These are phyloP conservation scores for Saitozyma podzolica DNA, from an alignment of 768 basidiomycete genomes.

Conservation along the genomic window DNA sequence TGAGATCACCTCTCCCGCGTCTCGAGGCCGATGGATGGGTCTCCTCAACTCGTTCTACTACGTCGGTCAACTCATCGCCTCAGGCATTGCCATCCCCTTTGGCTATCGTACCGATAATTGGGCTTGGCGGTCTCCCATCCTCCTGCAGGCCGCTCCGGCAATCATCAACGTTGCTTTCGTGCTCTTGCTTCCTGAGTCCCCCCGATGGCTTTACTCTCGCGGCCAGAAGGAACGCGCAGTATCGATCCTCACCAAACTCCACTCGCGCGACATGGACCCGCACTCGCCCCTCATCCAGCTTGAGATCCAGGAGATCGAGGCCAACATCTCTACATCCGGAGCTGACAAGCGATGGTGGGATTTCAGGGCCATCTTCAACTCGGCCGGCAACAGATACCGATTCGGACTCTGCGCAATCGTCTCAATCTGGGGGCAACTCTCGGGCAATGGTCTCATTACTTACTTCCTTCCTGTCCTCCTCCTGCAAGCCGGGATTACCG, in stretches of 20 bases:
- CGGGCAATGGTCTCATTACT: constrained; percentile 57
- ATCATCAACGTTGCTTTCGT: constrained; percentile 58
- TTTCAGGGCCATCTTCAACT: constrained; percentile 60
- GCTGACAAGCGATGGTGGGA: constrained; percentile 59
- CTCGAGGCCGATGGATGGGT: constrained; percentile 60
- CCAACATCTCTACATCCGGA: constrained; percentile 58
- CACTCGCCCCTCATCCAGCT: constrained; percentile 60
- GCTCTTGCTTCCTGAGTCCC: constrained; percentile 60
- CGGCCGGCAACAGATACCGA: constrained; percentile 58
- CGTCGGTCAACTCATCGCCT: constrained; percentile 26
- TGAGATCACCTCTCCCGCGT: constrained; percentile 59
- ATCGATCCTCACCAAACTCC: constrained; percentile 58
- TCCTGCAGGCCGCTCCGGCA: constrained; percentile 59
- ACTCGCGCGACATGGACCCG: constrained; percentile 57
- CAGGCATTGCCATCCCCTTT: constrained; percentile 24
- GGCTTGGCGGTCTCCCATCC: constrained; percentile 56
- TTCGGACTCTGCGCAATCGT: constrained; percentile 61
- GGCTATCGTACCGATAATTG: constrained; percentile 8
- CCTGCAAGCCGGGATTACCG: constrained; percentile 51
- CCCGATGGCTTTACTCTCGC: constrained; percentile 56
- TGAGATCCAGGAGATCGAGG: constrained; percentile 61
- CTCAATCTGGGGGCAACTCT: constrained; percentile 56
- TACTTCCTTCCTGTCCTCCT: constrained; percentile 46
- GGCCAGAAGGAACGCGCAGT: constrained; percentile 57
- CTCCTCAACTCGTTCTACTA: constrained; percentile 52